Percentiles rank a stretch among this genome's conserved stretches.
These are phyloP conservation scores for Turritis glabra DNA, from an alignment of 345 rosid genomes.

Conservation along the genomic window DNA sequence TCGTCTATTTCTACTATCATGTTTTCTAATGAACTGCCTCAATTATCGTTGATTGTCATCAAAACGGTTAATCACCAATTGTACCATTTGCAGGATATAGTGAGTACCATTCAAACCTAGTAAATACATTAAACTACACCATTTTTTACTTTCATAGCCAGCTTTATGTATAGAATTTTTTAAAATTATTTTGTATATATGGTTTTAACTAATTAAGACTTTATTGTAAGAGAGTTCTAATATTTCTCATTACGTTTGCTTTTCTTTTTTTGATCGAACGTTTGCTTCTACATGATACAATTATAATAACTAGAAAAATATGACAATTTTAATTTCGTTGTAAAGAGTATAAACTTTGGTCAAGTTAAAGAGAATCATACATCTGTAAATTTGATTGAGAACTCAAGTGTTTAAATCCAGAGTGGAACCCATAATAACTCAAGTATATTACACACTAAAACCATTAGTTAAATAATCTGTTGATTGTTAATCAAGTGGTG, in stretches of 20 bases:
- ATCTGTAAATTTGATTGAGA: slow-evolving; percentile 18
- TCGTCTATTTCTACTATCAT: neutral
- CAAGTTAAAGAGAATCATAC: neutral
- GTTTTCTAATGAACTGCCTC: neutral
- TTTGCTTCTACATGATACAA: neutral
- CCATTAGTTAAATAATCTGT: neutral
- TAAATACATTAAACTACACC: neutral
- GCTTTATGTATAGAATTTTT: too few relatives aligned
- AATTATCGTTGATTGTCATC: neutral
- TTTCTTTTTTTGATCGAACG: neutral
- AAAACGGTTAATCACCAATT: neutral
- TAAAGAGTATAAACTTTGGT: neutral
- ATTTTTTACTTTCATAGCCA: neutral
- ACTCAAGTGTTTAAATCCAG: slow-evolving; percentile 6
- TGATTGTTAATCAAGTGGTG: slow-evolving; percentile 10
- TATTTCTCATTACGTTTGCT: neutral
- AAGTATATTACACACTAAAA: slow-evolving; percentile 13
- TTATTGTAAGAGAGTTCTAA: too few relatives aligned
- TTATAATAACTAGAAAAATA: neutral
- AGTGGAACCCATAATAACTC: slow-evolving; percentile 14
- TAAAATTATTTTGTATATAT: neutral
- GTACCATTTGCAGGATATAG: neutral
- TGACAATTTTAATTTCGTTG: neutral
- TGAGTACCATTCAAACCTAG: neutral
- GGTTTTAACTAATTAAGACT: too few relatives aligned